Base-by-base conservation (phyloP, 2,329 filamentous ascomycete species). In the Colletotrichum australisinense region DNA sequence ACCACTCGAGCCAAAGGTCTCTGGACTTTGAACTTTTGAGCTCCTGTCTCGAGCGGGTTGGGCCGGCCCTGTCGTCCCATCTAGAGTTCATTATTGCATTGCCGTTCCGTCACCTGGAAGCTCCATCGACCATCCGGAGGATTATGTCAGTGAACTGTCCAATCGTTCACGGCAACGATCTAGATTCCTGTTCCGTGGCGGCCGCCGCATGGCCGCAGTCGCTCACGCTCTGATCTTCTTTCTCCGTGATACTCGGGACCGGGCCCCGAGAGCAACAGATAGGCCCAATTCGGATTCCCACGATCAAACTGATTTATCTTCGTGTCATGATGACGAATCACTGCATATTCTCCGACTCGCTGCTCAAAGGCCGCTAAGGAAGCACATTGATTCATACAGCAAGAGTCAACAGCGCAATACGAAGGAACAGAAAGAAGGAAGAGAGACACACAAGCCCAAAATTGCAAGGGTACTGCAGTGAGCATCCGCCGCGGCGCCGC, bases 51-150 rank as follows among this genome's bases (percentile, higher is more conserved):
- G 52, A 30, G 56, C 56, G 46, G 57, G 19, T 22, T 35, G 11
- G 24, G 38, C 68, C 35, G 56, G 64, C 24, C 42, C n/a, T 46
- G 62, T 67, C 63, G 46, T 67, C 63, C 35, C 63, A 71, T 62
- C 14, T 65, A 35, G 56, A 71, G 46, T 71, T 67, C 35, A 6
- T n/a, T n/a, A 24, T 49, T 56, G 63, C 42, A 56, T 53, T 38
- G 42, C 46, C 56, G 52, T 46, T 11, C 24, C 42, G 30, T 63
- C 19, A 24, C n/a, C 42, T 26, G 11, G 42, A 16, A 14, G 38
- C 38, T 62, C 57, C 57, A 26, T 42, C 19, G 16, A 22, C 32
- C 32, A 32, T 60, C n/a, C 38, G 53, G 22, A 56, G 22, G 53
- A 56, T 28, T 56, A 49, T 49, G 42, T 42, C 38, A 26, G 19